These are phyloP conservation scores for Prunus armeniaca DNA, from an alignment of 306 rosid species.

Conservation along the genomic window DNA sequence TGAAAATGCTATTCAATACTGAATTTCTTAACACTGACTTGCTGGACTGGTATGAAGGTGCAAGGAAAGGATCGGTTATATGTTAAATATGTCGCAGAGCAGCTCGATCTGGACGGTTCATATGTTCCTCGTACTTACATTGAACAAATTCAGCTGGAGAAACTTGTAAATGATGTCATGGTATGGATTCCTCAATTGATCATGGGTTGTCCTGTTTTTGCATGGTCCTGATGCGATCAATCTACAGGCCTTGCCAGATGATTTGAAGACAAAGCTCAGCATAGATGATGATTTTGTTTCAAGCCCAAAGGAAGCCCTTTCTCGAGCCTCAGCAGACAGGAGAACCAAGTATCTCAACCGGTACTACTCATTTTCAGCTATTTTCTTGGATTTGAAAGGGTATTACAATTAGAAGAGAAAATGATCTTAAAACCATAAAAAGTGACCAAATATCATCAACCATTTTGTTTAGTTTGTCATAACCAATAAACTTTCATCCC, in stretches of 20 bases:
- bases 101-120: slow-evolving; percentile 80
- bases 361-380: slow-evolving; percentile 33
- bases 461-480: neutral
- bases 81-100: slow-evolving; percentile 69
- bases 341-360: slow-evolving; percentile 79
- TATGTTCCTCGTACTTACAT: slow-evolving; percentile 93
- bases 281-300: slow-evolving; percentile 74
- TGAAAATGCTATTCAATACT: no score
- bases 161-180: slow-evolving; percentile 97
- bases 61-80: slow-evolving; percentile 86
- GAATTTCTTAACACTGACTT: slow-evolving; percentile 16
- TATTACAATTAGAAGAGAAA: neutral
- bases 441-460: neutral
- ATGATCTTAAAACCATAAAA: neutral
- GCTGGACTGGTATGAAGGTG: slow-evolving; percentile 59
- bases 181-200: slow-evolving; percentile 37
- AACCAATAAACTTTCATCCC: neutral
- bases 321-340: slow-evolving; percentile 93
- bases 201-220: slow-evolving; percentile 12
- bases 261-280: slow-evolving; percentile 83
- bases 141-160: slow-evolving; percentile 98
- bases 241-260: slow-evolving; percentile 93
- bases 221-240: slow-evolving; percentile 38
- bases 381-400: slow-evolving; percentile 1
- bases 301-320: slow-evolving; percentile 98